These are phyloP conservation scores for Sugiyamaella lignohabitans DNA, from an alignment of 805 yeast species.

Conservation along the genomic window DNA sequence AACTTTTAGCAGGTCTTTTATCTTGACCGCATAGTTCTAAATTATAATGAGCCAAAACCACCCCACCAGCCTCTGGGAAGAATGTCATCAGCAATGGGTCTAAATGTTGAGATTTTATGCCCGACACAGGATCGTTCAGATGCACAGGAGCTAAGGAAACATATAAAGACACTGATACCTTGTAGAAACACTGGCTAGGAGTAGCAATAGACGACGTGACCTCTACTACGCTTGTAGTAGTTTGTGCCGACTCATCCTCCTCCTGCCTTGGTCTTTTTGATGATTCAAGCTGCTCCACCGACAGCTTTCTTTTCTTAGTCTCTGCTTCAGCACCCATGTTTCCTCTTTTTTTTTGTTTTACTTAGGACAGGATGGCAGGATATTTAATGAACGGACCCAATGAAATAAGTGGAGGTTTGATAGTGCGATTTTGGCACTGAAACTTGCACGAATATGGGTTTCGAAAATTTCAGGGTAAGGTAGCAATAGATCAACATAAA, in stretches of 20 bases:
- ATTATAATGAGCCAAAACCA: slow-evolving; percentile 73
- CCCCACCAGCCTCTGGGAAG: slow-evolving; percentile 66
- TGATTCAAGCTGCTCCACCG: neutral
- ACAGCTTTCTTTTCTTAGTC: neutral
- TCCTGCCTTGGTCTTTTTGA: neutral
- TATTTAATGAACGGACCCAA: too few species aligned
- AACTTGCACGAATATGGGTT: too few species aligned
- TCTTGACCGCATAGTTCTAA: slow-evolving; percentile 45
- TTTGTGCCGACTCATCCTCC: neutral
- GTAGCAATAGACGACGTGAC: neutral
- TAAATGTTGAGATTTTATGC: slow-evolving; percentile 79
- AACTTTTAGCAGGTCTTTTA: slow-evolving; percentile 23
- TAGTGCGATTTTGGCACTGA: too few species aligned
- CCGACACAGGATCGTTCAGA: slow-evolving; percentile 60
- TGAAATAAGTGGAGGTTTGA: too few species aligned
- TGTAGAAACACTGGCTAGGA: slow-evolving; percentile 53
- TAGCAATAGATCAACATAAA: neutral
- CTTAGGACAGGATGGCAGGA: too few species aligned
- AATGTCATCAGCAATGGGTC: slow-evolving; percentile 86
- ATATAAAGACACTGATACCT: slow-evolving; percentile 55
- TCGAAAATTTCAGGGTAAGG: too few species aligned
- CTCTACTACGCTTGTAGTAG: neutral
- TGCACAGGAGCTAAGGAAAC: slow-evolving; percentile 85
- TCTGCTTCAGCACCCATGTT: neutral
- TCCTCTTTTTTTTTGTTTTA: too few species aligned